Evolutionary conservation across 345 rosid species (phyloP), one percentile per base, ranked within the genome.

Genomic region (Schrenkiella parvula): DNA sequence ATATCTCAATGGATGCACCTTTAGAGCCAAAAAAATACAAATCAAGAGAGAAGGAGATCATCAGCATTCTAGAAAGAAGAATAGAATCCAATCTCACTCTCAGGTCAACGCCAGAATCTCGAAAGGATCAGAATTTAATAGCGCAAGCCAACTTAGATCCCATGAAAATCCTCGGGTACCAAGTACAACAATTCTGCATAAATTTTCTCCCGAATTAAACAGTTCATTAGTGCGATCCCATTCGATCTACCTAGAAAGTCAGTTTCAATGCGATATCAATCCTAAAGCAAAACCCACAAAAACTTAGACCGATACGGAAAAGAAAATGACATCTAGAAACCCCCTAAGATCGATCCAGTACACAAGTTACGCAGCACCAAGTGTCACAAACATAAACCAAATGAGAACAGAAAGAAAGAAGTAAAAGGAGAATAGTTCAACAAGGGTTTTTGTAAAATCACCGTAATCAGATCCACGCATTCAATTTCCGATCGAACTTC

Each of bases 391-490:
- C 38, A 72, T 19, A 39, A 46, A 26, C 66, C 25, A 23, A 26
- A 55, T 4, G 52, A 50, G n/a, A 52, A 5, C 23, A 62, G 15
- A 44, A 15, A 63, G 1, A 1, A 26, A 10, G 15, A 43, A 22
- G n/a, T n/a, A n/a, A 3, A 41, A 6, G n/a, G 12, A 23, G 8
- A 61, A 53, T 52, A 12, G 23, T 54, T 61, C 37, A 63, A 21
- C 1, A 63, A 56, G 76, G 75, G 71, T 62, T 69, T 75, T 35
- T 19, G 66, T 32, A 34, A 76, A 70, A 39, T 64, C 71, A 76
- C 80, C 75, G 61, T 14, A 76, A 76, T 64, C 72, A 76, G 80
- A 77, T 77, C 80, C 76, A 70, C 72, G 41, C 68, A 76, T 76
- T 76, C 76, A 65, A 77, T 11, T 12, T 39, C 19, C n/a, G 59